Evolutionary conservation across 352 stramenopile species (phyloP), one percentile per base, ranked within the genome.

Genomic region (Pythium guiyangense): DNA sequence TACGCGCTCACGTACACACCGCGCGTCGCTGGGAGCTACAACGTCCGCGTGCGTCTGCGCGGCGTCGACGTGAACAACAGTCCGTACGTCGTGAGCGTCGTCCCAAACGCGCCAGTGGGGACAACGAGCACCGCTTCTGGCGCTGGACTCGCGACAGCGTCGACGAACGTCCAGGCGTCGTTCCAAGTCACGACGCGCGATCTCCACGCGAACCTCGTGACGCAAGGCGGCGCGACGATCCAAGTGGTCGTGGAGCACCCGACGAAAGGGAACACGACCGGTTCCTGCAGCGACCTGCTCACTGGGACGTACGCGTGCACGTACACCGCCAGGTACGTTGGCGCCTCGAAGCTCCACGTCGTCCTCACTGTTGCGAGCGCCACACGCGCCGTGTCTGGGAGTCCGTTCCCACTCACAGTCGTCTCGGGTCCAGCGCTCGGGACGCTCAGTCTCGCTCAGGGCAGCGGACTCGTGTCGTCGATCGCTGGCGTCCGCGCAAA

Each of bases 181-280:
- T 90, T 92, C 49, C 57, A 77, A 25, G 69, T 90, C 40, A 79
- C 69, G 35, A 69, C 78, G 6, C 70, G 78, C 20, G 83, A 90
- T 18, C 54, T 72, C 3, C 80, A 81, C 49, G 49, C 52, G n/a
- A 92, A 92, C 50, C 27, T 72, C 4, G 71, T 88, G 15, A 53
- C 55, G 0, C 59, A 64, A 20, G 76, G 82, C 39, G 71, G 78
- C 18, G 73, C 72, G 9, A 56, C 49, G 2, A 65, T 86, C 48
- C 57, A 63, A 31, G 68, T 83, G 27, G 54, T 63, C 1, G 39
- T 92, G 5, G 62, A 77, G 18, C 63, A 85, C 29, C 25, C 54
- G n/a, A 31, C 31, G 0, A 73, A 74, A 34, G 72, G 59, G 2
- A 76, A 69, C 17, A 64, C 84, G 14, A 74, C 11, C 39, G 77